Percentiles rank a stretch among this genome's conserved stretches.
phyloP scores from a whole-genome alignment of 352 stramenopile species.

The Peronospora destructor region DNA sequence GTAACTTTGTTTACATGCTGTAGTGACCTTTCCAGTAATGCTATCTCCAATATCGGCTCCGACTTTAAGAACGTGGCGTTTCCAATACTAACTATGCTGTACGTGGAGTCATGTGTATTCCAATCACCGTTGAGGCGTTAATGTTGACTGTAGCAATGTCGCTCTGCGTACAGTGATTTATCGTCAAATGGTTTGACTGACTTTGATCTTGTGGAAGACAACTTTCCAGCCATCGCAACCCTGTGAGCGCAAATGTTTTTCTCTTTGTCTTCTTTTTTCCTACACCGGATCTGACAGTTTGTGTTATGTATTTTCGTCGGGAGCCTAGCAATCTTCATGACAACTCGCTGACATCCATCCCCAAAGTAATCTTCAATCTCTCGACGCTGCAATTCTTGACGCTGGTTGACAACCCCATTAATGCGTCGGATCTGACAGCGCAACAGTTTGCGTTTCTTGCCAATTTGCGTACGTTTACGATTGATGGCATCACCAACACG shows the following conservation, averaged over 20 bases:
- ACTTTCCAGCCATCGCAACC: conserved; percentile 38
- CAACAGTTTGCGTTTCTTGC: conserved; percentile 54
- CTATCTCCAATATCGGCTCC: conserved; percentile 26
- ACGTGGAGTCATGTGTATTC: conserved; percentile 18
- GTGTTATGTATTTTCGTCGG: neutral
- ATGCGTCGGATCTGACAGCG: conserved; percentile 38
- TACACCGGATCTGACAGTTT: neutral
- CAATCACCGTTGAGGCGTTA: neutral
- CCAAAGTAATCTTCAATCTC: conserved; percentile 50
- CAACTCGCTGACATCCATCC: conserved; percentile 43
- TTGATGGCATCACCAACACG: conserved; percentile 49
- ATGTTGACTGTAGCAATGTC: conserved; percentile 1
- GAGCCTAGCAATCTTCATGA: conserved; percentile 33
- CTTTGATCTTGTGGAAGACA: conserved; percentile 31
- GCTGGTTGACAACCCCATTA: conserved; percentile 46
- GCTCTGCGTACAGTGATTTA: conserved; percentile 28
- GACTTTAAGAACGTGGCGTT: conserved; percentile 41
- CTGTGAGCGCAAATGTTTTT: conserved; percentile 27
- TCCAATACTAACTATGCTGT: conserved; percentile 45
- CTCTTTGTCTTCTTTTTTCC: neutral
- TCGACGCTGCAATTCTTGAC: conserved; percentile 42
- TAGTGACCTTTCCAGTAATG: conserved; percentile 40
- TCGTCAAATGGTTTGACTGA: conserved; percentile 36
- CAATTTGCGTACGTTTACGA: conserved; percentile 35
- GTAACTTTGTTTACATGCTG: conserved; percentile 6